A percentile compares a stretch with the other conserved stretches of the same genome.
phyloP scores from a whole-genome alignment of 331 rosid genomes.

The Cydonia oblonga region DNA sequence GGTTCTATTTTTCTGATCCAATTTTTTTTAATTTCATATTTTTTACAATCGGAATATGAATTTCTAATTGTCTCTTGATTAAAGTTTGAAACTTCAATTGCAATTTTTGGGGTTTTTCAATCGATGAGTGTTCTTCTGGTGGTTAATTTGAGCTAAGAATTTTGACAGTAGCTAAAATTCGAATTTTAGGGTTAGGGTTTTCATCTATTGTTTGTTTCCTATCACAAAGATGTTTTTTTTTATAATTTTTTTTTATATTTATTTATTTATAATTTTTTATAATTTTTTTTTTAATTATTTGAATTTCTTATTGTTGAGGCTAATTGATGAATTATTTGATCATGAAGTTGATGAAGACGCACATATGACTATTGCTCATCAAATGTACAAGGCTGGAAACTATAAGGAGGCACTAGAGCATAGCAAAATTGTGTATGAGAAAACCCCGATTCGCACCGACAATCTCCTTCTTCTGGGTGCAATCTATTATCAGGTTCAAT shows the following conservation, averaged over 20 bases:
- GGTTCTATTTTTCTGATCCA: slow-evolving; percentile 25
- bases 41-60: not conserved
- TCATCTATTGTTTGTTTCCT: not conserved
- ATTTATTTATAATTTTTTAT: too few species aligned
- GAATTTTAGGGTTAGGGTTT: not conserved
- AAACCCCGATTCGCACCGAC: slow-evolving; percentile 78
- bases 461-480: slow-evolving; percentile 93
- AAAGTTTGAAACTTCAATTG: not conserved
- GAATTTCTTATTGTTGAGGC: not conserved
- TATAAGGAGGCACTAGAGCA: slow-evolving; percentile 87
- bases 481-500: slow-evolving; percentile 81
- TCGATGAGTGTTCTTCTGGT: not conserved
- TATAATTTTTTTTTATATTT: too few species aligned
- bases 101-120: not conserved
- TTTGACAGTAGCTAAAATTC: not conserved
- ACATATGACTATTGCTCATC: slow-evolving; percentile 71
- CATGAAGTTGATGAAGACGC: slow-evolving; percentile 82
- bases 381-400: slow-evolving; percentile 78
- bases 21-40: not conserved
- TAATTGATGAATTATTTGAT: not conserved
- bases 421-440: slow-evolving; percentile 69
- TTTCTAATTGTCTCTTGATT: not conserved
- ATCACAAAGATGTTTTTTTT: not conserved
- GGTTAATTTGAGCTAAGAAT: not conserved
- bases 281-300: not conserved